Conservation (phyloP, 2,329 filamentous ascomycete genomes). For the Curvularia sp. region DNA sequence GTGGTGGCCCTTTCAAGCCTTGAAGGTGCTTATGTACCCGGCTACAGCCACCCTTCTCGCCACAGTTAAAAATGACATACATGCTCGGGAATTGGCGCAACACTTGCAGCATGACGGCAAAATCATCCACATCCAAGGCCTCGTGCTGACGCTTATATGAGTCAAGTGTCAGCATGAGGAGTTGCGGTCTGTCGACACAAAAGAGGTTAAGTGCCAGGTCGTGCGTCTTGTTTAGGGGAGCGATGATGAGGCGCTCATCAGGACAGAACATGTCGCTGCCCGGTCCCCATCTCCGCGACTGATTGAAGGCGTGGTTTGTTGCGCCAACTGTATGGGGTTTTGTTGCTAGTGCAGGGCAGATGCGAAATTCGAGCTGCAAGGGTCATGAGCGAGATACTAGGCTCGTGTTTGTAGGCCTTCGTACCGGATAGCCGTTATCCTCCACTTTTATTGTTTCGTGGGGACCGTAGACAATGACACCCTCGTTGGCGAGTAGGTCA, state of each 20-base stretch:
- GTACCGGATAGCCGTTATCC: slow-evolving; percentile 40
- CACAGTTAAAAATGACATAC: slow-evolving; percentile 59
- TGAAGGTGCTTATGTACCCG: slow-evolving; percentile 61
- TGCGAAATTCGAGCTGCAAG: slow-evolving; percentile 42
- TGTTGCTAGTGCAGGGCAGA: slow-evolving; percentile 39
- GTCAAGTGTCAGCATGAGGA: slow-evolving; percentile 58
- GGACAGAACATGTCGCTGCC: slow-evolving; percentile 55
- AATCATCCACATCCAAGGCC: slow-evolving; percentile 51
- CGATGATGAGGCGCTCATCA: slow-evolving; percentile 54
- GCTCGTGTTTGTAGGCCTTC: neutral
- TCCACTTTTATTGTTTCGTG: slow-evolving; percentile 30
- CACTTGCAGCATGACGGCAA: slow-evolving; percentile 51
- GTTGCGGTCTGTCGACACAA: slow-evolving; percentile 57
- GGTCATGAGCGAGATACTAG: slow-evolving; percentile 5
- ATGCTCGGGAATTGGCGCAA: slow-evolving; percentile 42
- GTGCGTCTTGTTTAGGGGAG: slow-evolving; percentile 53
- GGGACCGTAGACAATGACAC: slow-evolving; percentile 35
- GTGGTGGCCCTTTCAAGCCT: slow-evolving; percentile 47
- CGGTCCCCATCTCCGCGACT: slow-evolving; percentile 40
- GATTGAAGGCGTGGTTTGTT: slow-evolving; percentile 25
- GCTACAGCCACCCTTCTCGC: slow-evolving; percentile 55
- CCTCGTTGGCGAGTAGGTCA: slow-evolving; percentile 37
- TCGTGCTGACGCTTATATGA: slow-evolving; percentile 58
- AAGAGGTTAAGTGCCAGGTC: slow-evolving; percentile 60
- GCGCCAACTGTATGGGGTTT: slow-evolving; percentile 43